A percentile compares a stretch with the other conserved stretches of the same genome.
Conservation (phyloP, 164 flowering plant species). For the Berberis vulgaris region DNA sequence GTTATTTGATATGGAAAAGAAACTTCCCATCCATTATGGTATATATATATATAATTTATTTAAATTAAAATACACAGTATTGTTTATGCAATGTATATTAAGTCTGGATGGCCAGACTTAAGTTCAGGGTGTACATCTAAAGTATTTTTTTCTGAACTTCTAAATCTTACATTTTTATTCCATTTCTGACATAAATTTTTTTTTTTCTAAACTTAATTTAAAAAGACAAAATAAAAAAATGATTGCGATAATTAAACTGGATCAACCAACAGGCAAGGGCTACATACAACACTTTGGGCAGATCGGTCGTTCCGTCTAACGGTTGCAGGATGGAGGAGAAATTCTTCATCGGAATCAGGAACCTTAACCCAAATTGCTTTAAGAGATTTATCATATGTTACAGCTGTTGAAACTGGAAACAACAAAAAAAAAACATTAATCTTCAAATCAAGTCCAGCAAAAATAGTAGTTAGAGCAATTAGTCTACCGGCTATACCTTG, state of each 20-base stretch:
- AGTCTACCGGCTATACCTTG: conserved; percentile 46
- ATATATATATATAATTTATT: too few relatives aligned
- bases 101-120: too few relatives aligned
- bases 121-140: too few relatives aligned
- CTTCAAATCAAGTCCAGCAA: background rate
- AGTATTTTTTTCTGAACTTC: too few relatives aligned
- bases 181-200: too few relatives aligned
- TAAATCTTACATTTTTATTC: too few relatives aligned
- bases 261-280: background rate
- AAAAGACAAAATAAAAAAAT: background rate
- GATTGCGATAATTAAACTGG: background rate
- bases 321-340: conserved; percentile 89
- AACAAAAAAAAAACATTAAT: background rate
- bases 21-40: too few relatives aligned
- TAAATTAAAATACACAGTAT: too few relatives aligned
- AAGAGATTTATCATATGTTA: conserved; percentile 65
- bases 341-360: conserved; percentile 89
- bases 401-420: conserved; percentile 81
- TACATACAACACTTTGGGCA: conserved; percentile 95
- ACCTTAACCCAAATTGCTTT: conserved; percentile 90
- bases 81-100: too few relatives aligned
- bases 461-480: background rate
- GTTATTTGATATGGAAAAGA: too few relatives aligned
- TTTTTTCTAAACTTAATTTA: background rate
- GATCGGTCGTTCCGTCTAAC: conserved; percentile 95